Conservation (phyloP, 768 basidiomycete genomes). For the Kwoniella dejecticola region DNA sequence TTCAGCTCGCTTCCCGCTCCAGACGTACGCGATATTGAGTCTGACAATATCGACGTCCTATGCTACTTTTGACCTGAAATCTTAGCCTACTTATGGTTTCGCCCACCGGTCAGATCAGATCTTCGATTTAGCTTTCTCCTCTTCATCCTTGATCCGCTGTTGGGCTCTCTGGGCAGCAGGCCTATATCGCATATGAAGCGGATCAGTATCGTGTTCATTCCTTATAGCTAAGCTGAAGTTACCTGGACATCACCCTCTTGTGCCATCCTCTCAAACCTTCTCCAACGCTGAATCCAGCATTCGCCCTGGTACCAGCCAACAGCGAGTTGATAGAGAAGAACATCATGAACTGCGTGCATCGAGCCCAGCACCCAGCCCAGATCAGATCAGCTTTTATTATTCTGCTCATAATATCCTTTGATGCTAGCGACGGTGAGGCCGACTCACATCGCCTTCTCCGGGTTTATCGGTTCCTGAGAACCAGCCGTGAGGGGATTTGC, state of each 20-base stretch:
- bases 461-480: conserved; percentile 47
- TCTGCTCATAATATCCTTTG: neutral
- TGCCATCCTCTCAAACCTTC: conserved; percentile 35
- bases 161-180: conserved; percentile 43
- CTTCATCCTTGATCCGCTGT: conserved; percentile 45
- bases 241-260: conserved; percentile 41
- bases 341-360: conserved; percentile 54
- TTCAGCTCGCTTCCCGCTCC: too few species aligned
- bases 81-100: too few species aligned
- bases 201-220: neutral
- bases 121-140: conserved; percentile 43
- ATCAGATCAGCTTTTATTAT: neutral
- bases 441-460: conserved; percentile 48
- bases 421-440: neutral
- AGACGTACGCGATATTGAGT: too few species aligned
- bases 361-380: neutral
- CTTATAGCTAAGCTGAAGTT: neutral
- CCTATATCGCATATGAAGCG: neutral
- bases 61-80: too few species aligned
- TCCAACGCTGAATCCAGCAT: conserved; percentile 33
- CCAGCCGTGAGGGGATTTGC: conserved; percentile 27
- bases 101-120: conserved; percentile 6
- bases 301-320: conserved; percentile 31
- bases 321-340: conserved; percentile 47
- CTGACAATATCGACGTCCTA: too few species aligned